Evolutionary conservation across 2,329 filamentous ascomycete genomes (phyloP), one percentile per base, ranked within the genome.

Genomic region (Blastomyces emzantsi): DNA sequence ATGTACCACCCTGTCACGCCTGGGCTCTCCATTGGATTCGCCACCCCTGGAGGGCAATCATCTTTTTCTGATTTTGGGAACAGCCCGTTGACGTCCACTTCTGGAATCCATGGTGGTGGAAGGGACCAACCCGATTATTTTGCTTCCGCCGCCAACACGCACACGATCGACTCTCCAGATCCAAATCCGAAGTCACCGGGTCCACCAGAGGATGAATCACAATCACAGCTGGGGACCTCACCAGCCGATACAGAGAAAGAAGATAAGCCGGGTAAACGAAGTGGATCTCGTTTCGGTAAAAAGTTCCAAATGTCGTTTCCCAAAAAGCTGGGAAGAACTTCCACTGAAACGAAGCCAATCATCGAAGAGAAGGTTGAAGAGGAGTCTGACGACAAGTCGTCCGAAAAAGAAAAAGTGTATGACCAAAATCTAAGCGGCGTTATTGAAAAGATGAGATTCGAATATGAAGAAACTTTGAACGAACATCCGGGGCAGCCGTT

Each of bases 281-380:
- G 71, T 1, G 69, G 81, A 63, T 87, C 83, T 1, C 79, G 90
- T 6, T 95, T 96, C 73, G 86, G 89, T 54, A 94, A 92, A 78
- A 90, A 90, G 70, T 92, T 96, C 75, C 86, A 89, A 58, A 88
- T 90, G 85, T 83, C 81, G 65, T 83, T 76, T 68, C 88, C 87
- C 4, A 97, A 95, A 80, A 96, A 96, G 76, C 81, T 93, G 17
- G 86, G 86, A 15, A 85, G 90, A 19, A 84, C 84, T 0, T 84
- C 65, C 33, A 83, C 83, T 6, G 84, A 88, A 67, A 77, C 89
- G 65, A 95, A 94, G 73, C 87, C 90, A 0, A 84, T 84, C 1
- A 81, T 86, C 0, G 90, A 94, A 68, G 90, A 95, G 72, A 93
- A 92, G 74, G 72, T 76, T 1, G 83, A 86, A 65, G 82, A 83